Base-by-base conservation (phyloP, 2,329 filamentous ascomycete species). In the Penicillium griseofulvum region DNA sequence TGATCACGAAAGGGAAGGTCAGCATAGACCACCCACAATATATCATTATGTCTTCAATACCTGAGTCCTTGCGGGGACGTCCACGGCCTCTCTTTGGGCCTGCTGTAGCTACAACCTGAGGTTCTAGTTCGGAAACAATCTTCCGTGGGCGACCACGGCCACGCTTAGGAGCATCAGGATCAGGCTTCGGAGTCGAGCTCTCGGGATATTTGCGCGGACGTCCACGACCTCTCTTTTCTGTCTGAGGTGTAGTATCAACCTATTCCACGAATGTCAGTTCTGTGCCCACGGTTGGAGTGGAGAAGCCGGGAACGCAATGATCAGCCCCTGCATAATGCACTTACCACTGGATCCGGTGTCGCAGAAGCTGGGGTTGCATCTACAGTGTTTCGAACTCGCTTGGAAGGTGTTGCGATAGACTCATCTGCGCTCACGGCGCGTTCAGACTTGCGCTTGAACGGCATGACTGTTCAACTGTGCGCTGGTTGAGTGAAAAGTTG, bases 131-230 rank as follows among this genome's bases (percentile, higher is more conserved):
- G 0, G 63, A 55, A 29, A 62, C 55, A 33, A 66, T 55, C 53
- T 71, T 72, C 8, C 60, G 66, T 10, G 70, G 70, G 49, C 69
- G 69, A 33, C 70, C 69, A 37, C 70, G 68, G 14, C 69, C 69
- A 43, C 70, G 66, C 52, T 70, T 71, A 39, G 68, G 67, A 12
- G 65, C 65, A 34, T 62, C 56, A n/a, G 65, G 58, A 49, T 58
- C 45, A 9, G 64, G 58, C 52, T 66, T 65, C 9, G 67, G 64
- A 3, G 49, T 55, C 16, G 55, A 48, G 6, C 59, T 63, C n/a
- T 62, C 62, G 8, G 69, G 67, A 34, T 65, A 65, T 50, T 71
- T 71, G 47, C 70, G 65, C n/a, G 70, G 70, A 26, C 70, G 70
- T 49, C 70, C 70, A 47, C 70, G 68, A 43, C 66, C 68, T 56